Conservation (phyloP, 345 rosid genomes). For the Linum trigynum region DNA sequence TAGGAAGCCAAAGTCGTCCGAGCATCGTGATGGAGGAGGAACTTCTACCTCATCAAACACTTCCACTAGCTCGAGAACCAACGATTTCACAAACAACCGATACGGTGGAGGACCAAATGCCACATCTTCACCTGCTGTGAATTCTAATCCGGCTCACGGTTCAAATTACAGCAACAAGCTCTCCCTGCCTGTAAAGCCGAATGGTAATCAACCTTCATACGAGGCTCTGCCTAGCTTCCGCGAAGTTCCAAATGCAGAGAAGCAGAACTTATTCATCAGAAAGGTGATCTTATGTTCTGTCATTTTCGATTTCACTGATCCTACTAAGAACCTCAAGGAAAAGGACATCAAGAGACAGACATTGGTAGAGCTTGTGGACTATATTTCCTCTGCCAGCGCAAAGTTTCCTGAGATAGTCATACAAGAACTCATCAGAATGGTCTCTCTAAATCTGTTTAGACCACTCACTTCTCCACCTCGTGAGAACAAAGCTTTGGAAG, state of each 20-base stretch:
- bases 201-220: conserved; percentile 4
- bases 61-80: background rate
- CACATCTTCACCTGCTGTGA: background rate
- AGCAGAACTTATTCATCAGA: conserved; percentile 4
- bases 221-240: conserved; percentile 8
- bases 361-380: conserved; percentile 6
- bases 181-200: background rate
- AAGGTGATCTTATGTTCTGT: conserved; percentile 2
- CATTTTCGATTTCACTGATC: conserved; percentile 2
- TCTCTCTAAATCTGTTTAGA: conserved; percentile 2
- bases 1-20: conserved; percentile 5
- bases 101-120: background rate
- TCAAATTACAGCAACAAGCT: background rate
- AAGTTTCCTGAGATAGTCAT: conserved; percentile 1
- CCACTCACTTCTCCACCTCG: conserved; percentile 6
- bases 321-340: conserved; percentile 6
- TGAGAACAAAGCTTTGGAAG: conserved; percentile 5
- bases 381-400: background rate
- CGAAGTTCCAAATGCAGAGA: conserved; percentile 5
- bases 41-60: conserved; percentile 3
- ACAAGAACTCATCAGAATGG: conserved; percentile 1
- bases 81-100: background rate
- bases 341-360: conserved; percentile 6
- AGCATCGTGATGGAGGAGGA: conserved; percentile 3
- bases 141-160: background rate